These are phyloP conservation scores for Lactarius deliciosus DNA, from an alignment of 768 basidiomycete species.

Conservation along the genomic window DNA sequence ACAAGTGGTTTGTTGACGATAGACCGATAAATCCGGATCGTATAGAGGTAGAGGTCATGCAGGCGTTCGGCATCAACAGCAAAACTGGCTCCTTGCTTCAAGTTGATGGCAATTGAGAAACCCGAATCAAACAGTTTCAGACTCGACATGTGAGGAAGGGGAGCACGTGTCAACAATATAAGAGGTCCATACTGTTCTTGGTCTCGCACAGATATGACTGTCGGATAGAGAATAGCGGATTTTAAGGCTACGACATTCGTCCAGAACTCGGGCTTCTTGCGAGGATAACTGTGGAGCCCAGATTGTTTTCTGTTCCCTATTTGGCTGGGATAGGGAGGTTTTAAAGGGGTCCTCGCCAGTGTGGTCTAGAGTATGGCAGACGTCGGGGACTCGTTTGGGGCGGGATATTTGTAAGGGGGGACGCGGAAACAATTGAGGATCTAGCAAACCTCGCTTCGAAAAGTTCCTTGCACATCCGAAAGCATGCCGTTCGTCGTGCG, in stretches of 20 bases:
- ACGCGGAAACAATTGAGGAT: conserved; percentile 40
- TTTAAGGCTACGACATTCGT: conserved; percentile 38
- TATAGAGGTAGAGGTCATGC: conserved; percentile 56
- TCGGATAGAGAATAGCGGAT: conserved; percentile 52
- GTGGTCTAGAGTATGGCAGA: conserved; percentile 21
- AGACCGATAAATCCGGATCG: conserved; percentile 58
- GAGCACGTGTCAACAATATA: conserved; percentile 62
- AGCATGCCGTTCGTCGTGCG: conserved; percentile 62
- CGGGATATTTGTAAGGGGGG: conserved; percentile 29
- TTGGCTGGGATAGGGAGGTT: conserved; percentile 7
- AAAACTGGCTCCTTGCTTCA: conserved; percentile 51
- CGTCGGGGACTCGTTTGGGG: conserved; percentile 22
- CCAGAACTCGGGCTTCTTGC: conserved; percentile 72
- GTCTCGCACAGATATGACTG: conserved; percentile 45
- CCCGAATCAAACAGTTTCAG: conserved; percentile 65
- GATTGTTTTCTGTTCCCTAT: conserved; percentile 25
- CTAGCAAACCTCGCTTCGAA: conserved; percentile 52
- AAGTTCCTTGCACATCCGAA: conserved; percentile 52
- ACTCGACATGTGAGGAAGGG: conserved; percentile 55
- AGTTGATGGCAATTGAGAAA: conserved; percentile 42
- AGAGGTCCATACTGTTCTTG: conserved; percentile 54
- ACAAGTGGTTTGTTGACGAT: conserved; percentile 66
- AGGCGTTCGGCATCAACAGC: conserved; percentile 47
- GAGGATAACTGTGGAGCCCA: conserved; percentile 55
- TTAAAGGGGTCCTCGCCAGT: conserved; percentile 16